These are phyloP conservation scores for Croton laevigatus DNA, from an alignment of 441 rosid genomes.

Conservation along the genomic window DNA sequence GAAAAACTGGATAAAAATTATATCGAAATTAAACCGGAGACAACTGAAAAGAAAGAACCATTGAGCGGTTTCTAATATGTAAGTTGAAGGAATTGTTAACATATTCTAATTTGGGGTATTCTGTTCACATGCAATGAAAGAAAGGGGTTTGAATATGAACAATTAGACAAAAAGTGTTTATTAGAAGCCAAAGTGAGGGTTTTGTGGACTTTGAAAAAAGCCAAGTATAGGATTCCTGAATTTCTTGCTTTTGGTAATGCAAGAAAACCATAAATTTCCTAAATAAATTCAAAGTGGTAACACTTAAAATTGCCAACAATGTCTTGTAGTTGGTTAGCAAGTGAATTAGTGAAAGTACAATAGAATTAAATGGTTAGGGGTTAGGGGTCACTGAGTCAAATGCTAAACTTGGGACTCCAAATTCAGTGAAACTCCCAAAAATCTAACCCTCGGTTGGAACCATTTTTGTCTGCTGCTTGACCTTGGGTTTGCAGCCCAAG, in stretches of 20 bases:
- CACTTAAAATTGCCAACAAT: constrained; percentile 24
- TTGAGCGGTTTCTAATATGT: too few species aligned
- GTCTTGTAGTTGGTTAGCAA: constrained; percentile 31
- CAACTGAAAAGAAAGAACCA: too few species aligned
- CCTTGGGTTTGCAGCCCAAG: constrained; percentile 61
- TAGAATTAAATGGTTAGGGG: constrained; percentile 18
- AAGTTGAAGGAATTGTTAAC: too few species aligned
- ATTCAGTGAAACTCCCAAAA: constrained; percentile 64
- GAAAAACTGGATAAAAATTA: too few species aligned
- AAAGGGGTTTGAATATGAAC: background rate
- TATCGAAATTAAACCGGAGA: too few species aligned
- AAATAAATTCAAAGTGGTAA: background rate
- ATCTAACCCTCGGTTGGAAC: constrained; percentile 60
- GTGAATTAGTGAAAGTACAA: constrained; percentile 10
- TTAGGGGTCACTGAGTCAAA: constrained; percentile 43
- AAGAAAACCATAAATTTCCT: background rate
- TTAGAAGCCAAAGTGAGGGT: constrained; percentile 41
- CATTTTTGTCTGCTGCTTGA: constrained; percentile 62
- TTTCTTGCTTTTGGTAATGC: constrained; percentile 39
- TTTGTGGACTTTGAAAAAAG: constrained; percentile 39
- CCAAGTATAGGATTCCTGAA: constrained; percentile 42
- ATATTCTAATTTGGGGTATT: too few species aligned
- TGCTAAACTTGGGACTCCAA: constrained; percentile 60
- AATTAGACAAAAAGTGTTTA: background rate
- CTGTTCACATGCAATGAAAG: background rate